These are phyloP conservation scores for Kluyveromyces dobzhanskii DNA, from an alignment of 805 yeast species.

Conservation along the genomic window DNA sequence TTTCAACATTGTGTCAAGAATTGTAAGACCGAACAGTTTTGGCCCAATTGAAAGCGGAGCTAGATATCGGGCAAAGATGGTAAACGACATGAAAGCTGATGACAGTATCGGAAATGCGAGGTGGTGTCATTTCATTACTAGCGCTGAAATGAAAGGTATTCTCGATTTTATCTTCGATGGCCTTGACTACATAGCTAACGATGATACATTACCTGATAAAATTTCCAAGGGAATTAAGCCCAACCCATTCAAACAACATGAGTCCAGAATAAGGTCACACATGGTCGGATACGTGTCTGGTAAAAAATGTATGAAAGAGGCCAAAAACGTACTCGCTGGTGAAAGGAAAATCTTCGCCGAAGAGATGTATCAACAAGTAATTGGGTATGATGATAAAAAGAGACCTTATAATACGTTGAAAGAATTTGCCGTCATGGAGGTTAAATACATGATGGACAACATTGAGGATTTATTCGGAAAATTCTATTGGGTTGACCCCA, in stretches of 20 bases:
- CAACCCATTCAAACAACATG: slow-evolving; percentile 4
- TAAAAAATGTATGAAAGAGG: slow-evolving; percentile 3
- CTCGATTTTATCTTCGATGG: slow-evolving; percentile 4
- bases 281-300: slow-evolving; percentile 5
- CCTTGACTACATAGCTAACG: slow-evolving; percentile 4
- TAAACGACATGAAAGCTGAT: slow-evolving; percentile 1
- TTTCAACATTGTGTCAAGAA: slow-evolving; percentile 4
- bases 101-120: background rate
- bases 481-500: slow-evolving; percentile 4
- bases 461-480: slow-evolving; percentile 4
- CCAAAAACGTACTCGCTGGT: background rate
- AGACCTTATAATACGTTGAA: slow-evolving; percentile 3
- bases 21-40: slow-evolving; percentile 2
- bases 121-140: slow-evolving; percentile 4
- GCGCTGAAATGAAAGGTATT: slow-evolving; percentile 4
- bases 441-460: slow-evolving; percentile 4
- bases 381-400: slow-evolving; percentile 3
- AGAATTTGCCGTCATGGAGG: slow-evolving; percentile 5
- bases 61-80: slow-evolving; percentile 4
- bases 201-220: slow-evolving; percentile 4
- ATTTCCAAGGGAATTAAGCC: slow-evolving; percentile 3
- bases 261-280: slow-evolving; percentile 3
- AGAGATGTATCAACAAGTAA: slow-evolving; percentile 3
- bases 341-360: slow-evolving; percentile 3
- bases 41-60: slow-evolving; percentile 5